phyloP scores from a whole-genome alignment of 2,329 filamentous ascomycete species.

The Pseudogymnoascus verrucosus region DNA sequence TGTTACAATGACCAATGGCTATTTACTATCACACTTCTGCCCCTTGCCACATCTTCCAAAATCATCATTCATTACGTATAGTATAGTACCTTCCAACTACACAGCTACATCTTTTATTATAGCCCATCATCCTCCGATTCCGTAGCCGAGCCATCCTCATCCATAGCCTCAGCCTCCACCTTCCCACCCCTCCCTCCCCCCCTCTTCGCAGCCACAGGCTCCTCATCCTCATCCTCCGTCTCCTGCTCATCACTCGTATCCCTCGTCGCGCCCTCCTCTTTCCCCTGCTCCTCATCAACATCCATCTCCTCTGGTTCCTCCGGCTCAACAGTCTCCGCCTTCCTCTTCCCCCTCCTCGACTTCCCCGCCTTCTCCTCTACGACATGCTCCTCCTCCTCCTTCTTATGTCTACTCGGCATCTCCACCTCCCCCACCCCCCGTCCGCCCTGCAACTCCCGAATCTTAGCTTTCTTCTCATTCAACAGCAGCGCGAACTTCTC shows the following conservation, averaged over 20 bases:
- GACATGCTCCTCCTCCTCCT: conserved; percentile 13
- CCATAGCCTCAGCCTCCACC: not conserved
- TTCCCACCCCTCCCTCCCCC: not conserved
- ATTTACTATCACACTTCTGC: not conserved
- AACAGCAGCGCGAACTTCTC: conserved; percentile 63
- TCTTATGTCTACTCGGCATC: conserved; percentile 25
- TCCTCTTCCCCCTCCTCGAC: conserved; percentile 44
- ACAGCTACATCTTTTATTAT: conserved; percentile 12
- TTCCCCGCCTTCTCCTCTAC: conserved; percentile 13
- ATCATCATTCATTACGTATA: not conserved
- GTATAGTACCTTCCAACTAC: not conserved
- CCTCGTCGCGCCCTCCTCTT: conserved; percentile 12
- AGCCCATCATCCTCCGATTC: conserved; percentile 26
- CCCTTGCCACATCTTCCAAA: not conserved
- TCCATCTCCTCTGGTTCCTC: conserved; percentile 40
- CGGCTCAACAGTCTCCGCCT: conserved; percentile 32
- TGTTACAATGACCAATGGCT: not conserved
- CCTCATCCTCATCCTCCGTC: conserved; percentile 11
- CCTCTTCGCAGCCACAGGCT: not conserved
- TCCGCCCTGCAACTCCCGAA: conserved; percentile 62
- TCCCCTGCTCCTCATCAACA: conserved; percentile 30
- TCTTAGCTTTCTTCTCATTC: conserved; percentile 75
- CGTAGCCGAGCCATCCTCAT: conserved; percentile 22
- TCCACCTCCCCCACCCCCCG: conserved; percentile 25
- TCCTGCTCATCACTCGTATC: conserved; percentile 14